Evolutionary conservation across 257 asterid species (phyloP), one percentile per base, ranked within the genome.

Genomic region (Leonotis leonurus): DNA sequence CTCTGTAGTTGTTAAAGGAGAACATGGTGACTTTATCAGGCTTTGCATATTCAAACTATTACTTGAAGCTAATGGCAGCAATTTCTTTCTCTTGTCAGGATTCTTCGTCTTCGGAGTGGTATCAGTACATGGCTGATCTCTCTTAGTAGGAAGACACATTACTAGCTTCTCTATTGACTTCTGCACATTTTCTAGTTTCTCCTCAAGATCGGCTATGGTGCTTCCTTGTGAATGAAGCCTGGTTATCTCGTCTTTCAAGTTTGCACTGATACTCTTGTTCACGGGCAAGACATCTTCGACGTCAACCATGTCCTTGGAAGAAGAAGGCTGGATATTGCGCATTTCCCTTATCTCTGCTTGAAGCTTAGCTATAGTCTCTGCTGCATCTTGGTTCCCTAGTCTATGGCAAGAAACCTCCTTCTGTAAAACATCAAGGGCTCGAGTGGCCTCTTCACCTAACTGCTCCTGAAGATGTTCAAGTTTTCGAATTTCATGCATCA

Each of bases 401-500:
- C 96, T 88, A 58, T 90, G 96, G 70, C 91, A 83, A 25, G 94
- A 86, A 46, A 90, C 98, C 82, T 90, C 98, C 78, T 90, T 90
- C 70, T 90, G 96, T 64, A 90, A 79, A 48, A 90, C 93, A 78
- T 90, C 98, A 22, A 90, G 84, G 69, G 98, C 98, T 62, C 95
- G 80, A 62, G 77, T 82, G 39, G 98, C 96, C 70, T 91, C 98
- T 68, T 88, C 95, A 25, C 96, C 98, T 36, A 91, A 87, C 82
- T 91, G 96, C 62, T 91, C 96, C 72, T 91, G 98, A n/a, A 91
- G 96, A 77, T 91, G 96, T 58, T 91, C 98, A 5, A 91, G 94
- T 72, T 91, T 91, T 43, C 86, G 76, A 68, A 91, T 91, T 75
- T 91, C 98, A 67, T 88, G 92, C 98, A 91, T 88, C 70, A 91